Percentiles rank a stretch among this genome's conserved stretches.
Conservation (phyloP, 164 flowering plant species). For the Berberis thunbergii region DNA sequence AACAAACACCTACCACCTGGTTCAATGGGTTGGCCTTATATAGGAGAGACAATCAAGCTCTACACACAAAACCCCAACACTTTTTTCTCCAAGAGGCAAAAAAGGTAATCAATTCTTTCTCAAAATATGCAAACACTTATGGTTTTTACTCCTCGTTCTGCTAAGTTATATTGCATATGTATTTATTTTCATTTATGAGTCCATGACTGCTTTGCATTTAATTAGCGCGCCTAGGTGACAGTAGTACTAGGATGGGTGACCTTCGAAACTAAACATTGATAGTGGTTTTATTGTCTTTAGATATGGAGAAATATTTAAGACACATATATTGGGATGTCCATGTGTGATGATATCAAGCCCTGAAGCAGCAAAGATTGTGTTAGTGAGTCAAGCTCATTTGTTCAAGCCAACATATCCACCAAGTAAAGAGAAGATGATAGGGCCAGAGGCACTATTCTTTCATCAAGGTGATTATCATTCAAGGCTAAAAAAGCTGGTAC, state of each 20-base stretch:
- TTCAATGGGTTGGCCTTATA: constrained; percentile 89
- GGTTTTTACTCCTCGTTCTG: too few species aligned
- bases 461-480: constrained; percentile 80
- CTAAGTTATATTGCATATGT: too few species aligned
- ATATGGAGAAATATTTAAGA: constrained; percentile 75
- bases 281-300: too few species aligned
- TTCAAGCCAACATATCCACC: constrained; percentile 74
- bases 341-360: constrained; percentile 89
- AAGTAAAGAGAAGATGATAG: constrained; percentile 78
- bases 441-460: constrained; percentile 79
- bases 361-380: constrained; percentile 55
- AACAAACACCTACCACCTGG: constrained; percentile 63
- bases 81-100: constrained; percentile 56
- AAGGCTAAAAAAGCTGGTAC: constrained; percentile 60
- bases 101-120: constrained; percentile 26
- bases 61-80: constrained; percentile 65
- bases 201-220: too few species aligned
- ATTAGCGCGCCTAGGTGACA: too few species aligned
- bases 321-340: constrained; percentile 81
- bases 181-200: too few species aligned
- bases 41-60: constrained; percentile 76
- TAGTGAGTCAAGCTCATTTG: constrained; percentile 49
- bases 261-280: too few species aligned
- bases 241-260: too few species aligned
- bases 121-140: too few species aligned